These are phyloP conservation scores for Talaromyces sp. DNA, from an alignment of 2,329 filamentous ascomycete genomes.

Conservation along the genomic window DNA sequence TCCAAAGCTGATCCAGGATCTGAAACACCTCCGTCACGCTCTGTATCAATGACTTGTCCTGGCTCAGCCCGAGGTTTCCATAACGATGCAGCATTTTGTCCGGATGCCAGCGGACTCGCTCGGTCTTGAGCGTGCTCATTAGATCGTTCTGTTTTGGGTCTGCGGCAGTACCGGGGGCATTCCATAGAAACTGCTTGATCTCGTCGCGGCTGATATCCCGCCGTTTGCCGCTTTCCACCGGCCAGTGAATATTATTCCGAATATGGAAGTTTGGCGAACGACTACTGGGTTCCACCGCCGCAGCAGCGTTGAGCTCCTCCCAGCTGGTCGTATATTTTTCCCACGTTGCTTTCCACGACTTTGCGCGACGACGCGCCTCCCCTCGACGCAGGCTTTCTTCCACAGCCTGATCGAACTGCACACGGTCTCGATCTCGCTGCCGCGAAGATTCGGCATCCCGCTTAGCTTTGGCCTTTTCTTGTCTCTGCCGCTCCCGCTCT, in stretches of 20 bases:
- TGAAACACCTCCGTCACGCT: constrained; percentile 89
- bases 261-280: constrained; percentile 18
- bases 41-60: constrained; percentile 58
- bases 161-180: constrained; percentile 35
- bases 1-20: constrained; percentile 77
- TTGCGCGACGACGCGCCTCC: constrained; percentile 50
- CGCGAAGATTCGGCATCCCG: constrained; percentile 31
- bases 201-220: constrained; percentile 54
- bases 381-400: constrained; percentile 64
- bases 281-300: not conserved
- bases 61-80: constrained; percentile 64
- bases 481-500: constrained; percentile 61
- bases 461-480: constrained; percentile 46
- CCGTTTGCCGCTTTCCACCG: constrained; percentile 58
- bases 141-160: constrained; percentile 26
- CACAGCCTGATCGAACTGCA: constrained; percentile 56
- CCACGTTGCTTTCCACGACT: constrained; percentile 56
- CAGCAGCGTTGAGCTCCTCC: constrained; percentile 44
- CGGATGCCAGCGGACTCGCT: constrained; percentile 92
- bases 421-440: constrained; percentile 21
- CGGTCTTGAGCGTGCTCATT: constrained; percentile 62
- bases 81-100: constrained; percentile 94
- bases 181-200: constrained; percentile 65
- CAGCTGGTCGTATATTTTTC: constrained; percentile 60
- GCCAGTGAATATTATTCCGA: constrained; percentile 62